A percentile compares a stretch with the other conserved stretches of the same genome.
These are phyloP conservation scores for Salvia hispanica DNA, from an alignment of 257 asterid genomes.

Conservation along the genomic window DNA sequence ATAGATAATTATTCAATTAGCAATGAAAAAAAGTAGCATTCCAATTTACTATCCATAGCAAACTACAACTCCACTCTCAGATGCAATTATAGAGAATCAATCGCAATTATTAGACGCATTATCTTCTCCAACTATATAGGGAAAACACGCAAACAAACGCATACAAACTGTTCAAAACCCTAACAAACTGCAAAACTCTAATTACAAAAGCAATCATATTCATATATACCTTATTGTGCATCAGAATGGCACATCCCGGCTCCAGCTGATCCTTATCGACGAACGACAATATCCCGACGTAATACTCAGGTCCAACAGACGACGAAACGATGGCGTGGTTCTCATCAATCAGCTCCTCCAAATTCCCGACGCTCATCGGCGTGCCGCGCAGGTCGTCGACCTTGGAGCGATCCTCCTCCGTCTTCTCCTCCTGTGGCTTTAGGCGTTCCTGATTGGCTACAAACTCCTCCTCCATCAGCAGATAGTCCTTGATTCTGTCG, in stretches of 20 bases:
- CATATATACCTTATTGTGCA: conserved; percentile 80
- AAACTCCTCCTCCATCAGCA: conserved; percentile 32
- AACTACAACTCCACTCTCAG: background rate
- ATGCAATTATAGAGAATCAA: conserved; percentile 13
- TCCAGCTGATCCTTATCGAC: conserved; percentile 93
- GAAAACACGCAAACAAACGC: background rate
- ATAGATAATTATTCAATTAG: background rate
- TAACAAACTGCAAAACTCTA: conserved; percentile 23
- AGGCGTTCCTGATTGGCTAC: conserved; percentile 84
- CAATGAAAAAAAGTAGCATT: conserved; percentile 15
- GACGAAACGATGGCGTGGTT: conserved; percentile 84
- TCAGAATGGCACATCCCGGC: conserved; percentile 90
- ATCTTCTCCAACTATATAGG: conserved; percentile 1
- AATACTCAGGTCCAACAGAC: conserved; percentile 71
- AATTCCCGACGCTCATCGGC: conserved; percentile 89
- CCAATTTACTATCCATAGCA: background rate
- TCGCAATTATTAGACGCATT: background rate
- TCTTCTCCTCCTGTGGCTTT: conserved; percentile 96
- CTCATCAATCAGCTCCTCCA: conserved; percentile 94
- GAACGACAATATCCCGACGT: conserved; percentile 50
- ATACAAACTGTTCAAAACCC: background rate
- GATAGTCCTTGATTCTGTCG: no score
- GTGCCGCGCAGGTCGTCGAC: conserved; percentile 85
- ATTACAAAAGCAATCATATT: background rate
- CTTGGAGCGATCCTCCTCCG: conserved; percentile 88